These are phyloP conservation scores for Magnusiomyces suaveolens DNA, from an alignment of 1,139 yeast genomes.

Conservation along the genomic window DNA sequence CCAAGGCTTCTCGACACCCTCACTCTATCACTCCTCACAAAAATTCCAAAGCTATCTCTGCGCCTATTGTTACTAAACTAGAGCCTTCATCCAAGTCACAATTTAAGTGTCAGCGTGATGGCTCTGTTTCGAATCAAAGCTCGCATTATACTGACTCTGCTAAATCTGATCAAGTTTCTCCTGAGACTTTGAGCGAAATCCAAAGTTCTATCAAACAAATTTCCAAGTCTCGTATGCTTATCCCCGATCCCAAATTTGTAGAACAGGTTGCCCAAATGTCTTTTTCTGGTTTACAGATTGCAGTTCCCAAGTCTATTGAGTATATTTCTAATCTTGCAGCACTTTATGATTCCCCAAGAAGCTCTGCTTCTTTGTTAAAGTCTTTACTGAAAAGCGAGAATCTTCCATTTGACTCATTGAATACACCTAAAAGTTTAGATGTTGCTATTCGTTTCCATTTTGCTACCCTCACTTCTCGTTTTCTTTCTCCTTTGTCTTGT, in stretches of 20 bases:
- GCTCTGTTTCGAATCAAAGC: neutral
- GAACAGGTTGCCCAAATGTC: conserved; percentile 6
- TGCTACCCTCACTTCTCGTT: conserved; percentile 14
- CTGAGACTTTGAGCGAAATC: neutral
- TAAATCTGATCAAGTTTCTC: neutral
- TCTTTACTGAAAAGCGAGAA: neutral
- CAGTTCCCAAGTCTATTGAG: conserved; percentile 1
- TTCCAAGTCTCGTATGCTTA: conserved; percentile 7
- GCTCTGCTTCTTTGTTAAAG: neutral
- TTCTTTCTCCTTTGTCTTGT: conserved; percentile 12
- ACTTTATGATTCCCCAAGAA: neutral
- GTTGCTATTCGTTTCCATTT: conserved; percentile 14
- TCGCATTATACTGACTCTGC: neutral
- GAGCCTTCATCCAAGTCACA: neutral
- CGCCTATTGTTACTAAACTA: conserved; percentile 2
- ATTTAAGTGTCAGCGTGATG: neutral
- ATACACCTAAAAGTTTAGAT: conserved; percentile 10
- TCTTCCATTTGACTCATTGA: neutral
- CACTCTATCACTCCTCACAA: neutral
- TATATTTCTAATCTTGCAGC: neutral
- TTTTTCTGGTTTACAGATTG: neutral
- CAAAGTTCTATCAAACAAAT: conserved; percentile 1
- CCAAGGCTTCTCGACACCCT: neutral
- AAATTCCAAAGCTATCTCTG: neutral
- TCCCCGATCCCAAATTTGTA: conserved; percentile 10